Conservation (phyloP, 352 stramenopile species). For the Globisporangium acanthophoron region DNA sequence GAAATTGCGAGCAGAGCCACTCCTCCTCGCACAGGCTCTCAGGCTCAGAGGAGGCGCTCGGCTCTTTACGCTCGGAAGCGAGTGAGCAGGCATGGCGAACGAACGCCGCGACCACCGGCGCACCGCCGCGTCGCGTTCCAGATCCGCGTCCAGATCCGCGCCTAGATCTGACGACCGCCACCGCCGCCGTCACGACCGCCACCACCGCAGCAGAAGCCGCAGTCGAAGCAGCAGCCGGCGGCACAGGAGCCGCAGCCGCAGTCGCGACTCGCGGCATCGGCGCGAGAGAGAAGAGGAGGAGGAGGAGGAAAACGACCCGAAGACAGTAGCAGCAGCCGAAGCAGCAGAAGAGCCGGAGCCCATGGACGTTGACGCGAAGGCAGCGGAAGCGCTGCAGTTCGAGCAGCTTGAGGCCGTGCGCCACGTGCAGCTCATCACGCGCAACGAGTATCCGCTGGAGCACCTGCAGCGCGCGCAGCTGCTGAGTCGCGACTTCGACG, state of each 20-base stretch:
- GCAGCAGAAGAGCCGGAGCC: neutral
- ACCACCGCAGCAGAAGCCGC: neutral
- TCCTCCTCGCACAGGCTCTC: no score
- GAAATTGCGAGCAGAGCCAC: neutral
- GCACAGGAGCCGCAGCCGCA: neutral
- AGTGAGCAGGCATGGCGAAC: neutral
- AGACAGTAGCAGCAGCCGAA: neutral
- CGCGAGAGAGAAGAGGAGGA: neutral
- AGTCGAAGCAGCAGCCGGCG: neutral
- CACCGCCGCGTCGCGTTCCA: neutral
- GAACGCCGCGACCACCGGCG: neutral
- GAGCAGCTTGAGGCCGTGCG: conserved; percentile 69
- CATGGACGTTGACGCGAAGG: neutral
- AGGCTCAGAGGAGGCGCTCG: no score
- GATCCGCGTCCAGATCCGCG: neutral
- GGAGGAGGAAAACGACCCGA: neutral
- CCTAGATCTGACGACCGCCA: neutral
- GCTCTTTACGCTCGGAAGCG: no score
- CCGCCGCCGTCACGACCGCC: neutral
- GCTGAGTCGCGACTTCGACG: conserved; percentile 19
- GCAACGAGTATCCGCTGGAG: conserved; percentile 70
- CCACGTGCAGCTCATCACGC: conserved; percentile 48
- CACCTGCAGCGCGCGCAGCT: conserved; percentile 35
- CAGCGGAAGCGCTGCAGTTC: conserved; percentile 9
- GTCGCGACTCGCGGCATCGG: neutral